These are phyloP conservation scores for Meyerozyma sp. DNA, from an alignment of 1,139 yeast genomes.

Conservation along the genomic window DNA sequence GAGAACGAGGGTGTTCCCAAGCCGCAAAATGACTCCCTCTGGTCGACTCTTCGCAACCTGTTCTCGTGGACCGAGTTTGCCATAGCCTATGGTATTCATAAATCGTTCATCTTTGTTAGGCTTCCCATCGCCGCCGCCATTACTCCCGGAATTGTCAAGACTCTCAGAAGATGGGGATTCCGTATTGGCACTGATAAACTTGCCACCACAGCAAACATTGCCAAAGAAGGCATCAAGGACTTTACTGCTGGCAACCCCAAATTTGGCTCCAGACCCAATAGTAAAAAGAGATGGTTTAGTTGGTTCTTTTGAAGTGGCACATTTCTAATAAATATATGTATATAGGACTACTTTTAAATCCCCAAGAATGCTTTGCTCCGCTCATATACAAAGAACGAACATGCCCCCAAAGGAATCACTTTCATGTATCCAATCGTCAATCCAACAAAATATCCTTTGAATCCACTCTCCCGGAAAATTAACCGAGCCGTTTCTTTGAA, in stretches of 20 bases:
- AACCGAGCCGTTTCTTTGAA: conserved; percentile 50
- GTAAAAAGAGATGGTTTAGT: conserved; percentile 54
- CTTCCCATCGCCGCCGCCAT: conserved; percentile 90
- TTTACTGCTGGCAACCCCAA: conserved; percentile 35
- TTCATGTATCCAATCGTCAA: conserved; percentile 91
- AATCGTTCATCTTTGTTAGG: conserved; percentile 73
- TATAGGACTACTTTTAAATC: conserved; percentile 22
- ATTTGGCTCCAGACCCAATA: conserved; percentile 50
- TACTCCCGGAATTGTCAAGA: conserved; percentile 72
- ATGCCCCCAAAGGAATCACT: conserved; percentile 96
- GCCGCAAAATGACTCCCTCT: conserved; percentile 6
- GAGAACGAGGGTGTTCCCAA: conserved; percentile 14
- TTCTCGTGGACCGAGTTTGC: conserved; percentile 65
- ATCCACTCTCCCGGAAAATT: conserved; percentile 67
- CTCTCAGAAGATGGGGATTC: conserved; percentile 74
- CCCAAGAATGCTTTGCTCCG: conserved; percentile 67
- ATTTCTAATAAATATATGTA: conserved; percentile 5
- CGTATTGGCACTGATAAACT: conserved; percentile 55
- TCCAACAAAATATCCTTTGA: conserved; percentile 88
- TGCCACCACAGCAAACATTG: conserved; percentile 30
- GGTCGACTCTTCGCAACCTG: conserved; percentile 31
- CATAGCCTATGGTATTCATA: conserved; percentile 91
- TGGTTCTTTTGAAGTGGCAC: conserved; percentile 43
- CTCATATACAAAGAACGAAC: conserved; percentile 92
- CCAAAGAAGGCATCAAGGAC: conserved; percentile 32